Evolutionary conservation across 106 monocot species (phyloP).

Genomic region (Allium sativum): DNA sequence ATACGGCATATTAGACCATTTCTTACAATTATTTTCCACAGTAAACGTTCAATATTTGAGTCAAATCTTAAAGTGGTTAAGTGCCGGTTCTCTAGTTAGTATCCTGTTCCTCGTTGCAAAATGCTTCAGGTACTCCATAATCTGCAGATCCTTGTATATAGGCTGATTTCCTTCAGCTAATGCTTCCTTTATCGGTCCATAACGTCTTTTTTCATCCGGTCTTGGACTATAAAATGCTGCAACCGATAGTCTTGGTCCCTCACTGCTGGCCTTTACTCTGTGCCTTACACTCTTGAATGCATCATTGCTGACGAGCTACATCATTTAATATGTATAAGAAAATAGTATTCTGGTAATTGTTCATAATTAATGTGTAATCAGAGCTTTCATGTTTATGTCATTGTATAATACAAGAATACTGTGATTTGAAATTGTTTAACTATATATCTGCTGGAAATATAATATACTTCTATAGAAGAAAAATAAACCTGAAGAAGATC

Average conservation of each 20-base stretch:
- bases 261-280: background rate
- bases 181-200: background rate
- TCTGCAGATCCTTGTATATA: background rate
- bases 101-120: background rate
- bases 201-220: background rate
- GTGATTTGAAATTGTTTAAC: no score
- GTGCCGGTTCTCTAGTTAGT: background rate
- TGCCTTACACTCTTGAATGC: slow-evolving; percentile 15
- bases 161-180: background rate
- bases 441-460: no score
- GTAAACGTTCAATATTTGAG: background rate
- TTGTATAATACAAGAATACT: no score
- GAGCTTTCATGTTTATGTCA: no score
- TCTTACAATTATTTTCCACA: no score
- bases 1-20: no score
- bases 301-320: slow-evolving; percentile 14
- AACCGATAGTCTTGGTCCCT: background rate
- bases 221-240: background rate
- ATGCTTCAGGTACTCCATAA: background rate
- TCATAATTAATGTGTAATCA: no score
- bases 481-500: slow-evolving; percentile 55
- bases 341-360: no score
- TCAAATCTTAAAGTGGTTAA: background rate
- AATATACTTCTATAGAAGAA: background rate
- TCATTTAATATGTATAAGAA: no score